Conservation (phyloP, 371 early-diverging fungal genomes). For the Mycotypha africana region DNA sequence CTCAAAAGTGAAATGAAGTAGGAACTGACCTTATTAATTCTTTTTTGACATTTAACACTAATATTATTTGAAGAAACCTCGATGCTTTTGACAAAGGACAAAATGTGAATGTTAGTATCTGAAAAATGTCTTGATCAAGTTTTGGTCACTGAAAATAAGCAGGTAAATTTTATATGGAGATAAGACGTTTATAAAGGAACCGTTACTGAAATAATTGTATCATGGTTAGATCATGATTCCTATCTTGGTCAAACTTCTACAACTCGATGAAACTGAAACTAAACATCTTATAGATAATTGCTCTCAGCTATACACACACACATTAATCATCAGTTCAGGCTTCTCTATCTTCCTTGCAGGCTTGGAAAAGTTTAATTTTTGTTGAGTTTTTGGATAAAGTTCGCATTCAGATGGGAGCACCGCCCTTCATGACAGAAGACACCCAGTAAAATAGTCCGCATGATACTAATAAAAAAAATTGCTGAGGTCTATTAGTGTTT, state of each 20-base stretch:
- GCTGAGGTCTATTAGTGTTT: no score
- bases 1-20: slow-evolving; percentile 44
- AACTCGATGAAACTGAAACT: slow-evolving; percentile 37
- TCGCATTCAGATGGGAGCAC: no score
- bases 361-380: no score
- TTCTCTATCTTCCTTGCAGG: no score
- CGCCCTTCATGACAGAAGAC: no score
- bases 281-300: slow-evolving; percentile 16
- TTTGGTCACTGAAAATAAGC: slow-evolving; percentile 51
- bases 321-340: no score
- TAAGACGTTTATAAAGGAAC: neutral
- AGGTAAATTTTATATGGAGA: slow-evolving; percentile 18
- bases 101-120: slow-evolving; percentile 56
- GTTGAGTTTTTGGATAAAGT: no score
- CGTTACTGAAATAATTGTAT: neutral
- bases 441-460: no score
- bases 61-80: slow-evolving; percentile 54
- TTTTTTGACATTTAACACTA: no score
- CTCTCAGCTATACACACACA: slow-evolving; percentile 1
- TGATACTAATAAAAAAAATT: no score
- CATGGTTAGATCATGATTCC: slow-evolving; percentile 36
- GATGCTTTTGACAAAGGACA: slow-evolving; percentile 59
- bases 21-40: no score
- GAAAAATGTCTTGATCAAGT: slow-evolving; percentile 61
- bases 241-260: slow-evolving; percentile 37